Base-by-base conservation (phyloP, 495 filamentous ascomycete genomes). In the Aspergillus haitiensis region DNA sequence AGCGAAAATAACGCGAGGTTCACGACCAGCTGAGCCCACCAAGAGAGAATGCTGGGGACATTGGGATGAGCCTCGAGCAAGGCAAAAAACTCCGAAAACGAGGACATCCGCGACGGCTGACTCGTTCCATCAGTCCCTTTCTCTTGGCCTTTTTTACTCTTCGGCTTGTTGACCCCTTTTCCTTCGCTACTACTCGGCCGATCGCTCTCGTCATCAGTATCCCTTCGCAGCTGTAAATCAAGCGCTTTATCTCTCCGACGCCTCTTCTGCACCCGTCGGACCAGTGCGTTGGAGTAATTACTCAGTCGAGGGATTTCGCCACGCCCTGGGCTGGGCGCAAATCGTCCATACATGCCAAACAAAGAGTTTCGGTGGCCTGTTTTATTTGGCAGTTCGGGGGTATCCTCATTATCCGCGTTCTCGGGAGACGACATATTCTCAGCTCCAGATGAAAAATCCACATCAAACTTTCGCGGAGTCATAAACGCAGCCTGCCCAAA, bases 31-130 rank as follows among this genome's bases (percentile, higher is more conserved):
- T 93, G 90, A 11, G 91, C 75, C 82, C 93, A 98, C 71, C 84
- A 88, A 32, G 91, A 92, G 18, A 97, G 76, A 52, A 96, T 89
- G 55, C 86, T 82, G 6, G 94, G 94, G n/a, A 96, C 83, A 63
- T 87, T 84, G 0, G 92, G 93, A 67, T 97, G 90, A 42, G 82
- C 82, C 62, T 89, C 89, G 59, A 96, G 75, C 52, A 86, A 84
- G 16, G 82, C 76, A 37, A 93, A 83, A 63, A 91, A 78, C 12
- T 80, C 72, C 27, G 76, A 76, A 51, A 90, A 75, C 59, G 77
- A 79, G 3, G 71, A 74, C 15, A 65, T 59, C 3, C 67, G 68
- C 9, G 69, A 66, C 7, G 58, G 13, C 15, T 46, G 62, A 31
- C 13, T 3, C 3, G 21, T 48, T 42, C 12, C 61, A 13, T 54